A percentile compares a stretch with the other conserved stretches of the same genome.
Conservation (phyloP, 2,329 filamentous ascomycete genomes). For the Fusarium azukiicola region DNA sequence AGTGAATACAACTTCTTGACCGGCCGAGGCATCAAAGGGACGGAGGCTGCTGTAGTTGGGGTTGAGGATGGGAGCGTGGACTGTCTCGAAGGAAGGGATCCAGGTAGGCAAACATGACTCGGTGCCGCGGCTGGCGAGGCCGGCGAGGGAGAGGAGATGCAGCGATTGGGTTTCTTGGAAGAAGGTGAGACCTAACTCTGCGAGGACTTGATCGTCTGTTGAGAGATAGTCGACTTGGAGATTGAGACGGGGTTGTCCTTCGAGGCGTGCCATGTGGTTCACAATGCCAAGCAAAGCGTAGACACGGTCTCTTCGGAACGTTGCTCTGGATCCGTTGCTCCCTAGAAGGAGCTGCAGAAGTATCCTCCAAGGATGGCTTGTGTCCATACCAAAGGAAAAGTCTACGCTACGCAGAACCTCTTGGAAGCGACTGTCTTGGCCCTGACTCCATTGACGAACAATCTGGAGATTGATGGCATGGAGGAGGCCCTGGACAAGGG, state of each 20-base stretch:
- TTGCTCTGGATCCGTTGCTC: constrained; percentile 48
- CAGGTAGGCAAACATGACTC: constrained; percentile 42
- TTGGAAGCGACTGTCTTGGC: constrained; percentile 32
- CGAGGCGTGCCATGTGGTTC: constrained; percentile 42
- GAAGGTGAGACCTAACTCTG: constrained; percentile 35
- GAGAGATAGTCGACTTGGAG: constrained; percentile 47
- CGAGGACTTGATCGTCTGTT: constrained; percentile 41
- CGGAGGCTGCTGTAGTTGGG: constrained; percentile 35
- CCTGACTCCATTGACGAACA: constrained; percentile 45
- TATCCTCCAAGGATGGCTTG: constrained; percentile 21
- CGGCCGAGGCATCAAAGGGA: constrained; percentile 30
- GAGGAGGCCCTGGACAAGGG: constrained; percentile 38
- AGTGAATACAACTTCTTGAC: constrained; percentile 20
- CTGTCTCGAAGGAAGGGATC: constrained; percentile 49
- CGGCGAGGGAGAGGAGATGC: constrained; percentile 47
- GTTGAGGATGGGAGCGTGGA: constrained; percentile 40
- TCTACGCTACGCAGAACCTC: constrained; percentile 28
- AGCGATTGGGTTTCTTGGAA: constrained; percentile 44
- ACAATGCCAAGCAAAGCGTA: constrained; percentile 52
- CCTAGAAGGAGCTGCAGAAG: constrained; percentile 42
- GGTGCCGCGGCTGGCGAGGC: constrained; percentile 36
- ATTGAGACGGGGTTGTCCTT: constrained; percentile 33
- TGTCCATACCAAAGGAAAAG: constrained; percentile 42
- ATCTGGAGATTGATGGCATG: constrained; percentile 46
- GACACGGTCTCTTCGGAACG: constrained; percentile 47